phyloP scores from a whole-genome alignment of 768 basidiomycete species.

The Asterophora parasitica region DNA sequence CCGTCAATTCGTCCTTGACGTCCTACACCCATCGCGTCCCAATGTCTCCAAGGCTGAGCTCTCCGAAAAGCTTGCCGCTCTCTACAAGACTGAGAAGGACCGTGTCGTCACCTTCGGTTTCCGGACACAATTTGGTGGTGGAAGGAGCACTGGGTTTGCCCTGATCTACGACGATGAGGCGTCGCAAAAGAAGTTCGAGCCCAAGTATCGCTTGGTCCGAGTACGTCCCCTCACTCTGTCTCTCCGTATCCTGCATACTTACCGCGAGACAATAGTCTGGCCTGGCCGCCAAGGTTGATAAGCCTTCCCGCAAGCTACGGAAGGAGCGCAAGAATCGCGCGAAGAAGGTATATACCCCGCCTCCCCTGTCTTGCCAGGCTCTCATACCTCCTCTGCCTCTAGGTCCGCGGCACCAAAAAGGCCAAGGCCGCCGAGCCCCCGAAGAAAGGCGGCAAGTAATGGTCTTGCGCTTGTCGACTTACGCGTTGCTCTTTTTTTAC shows the following conservation, averaged over 20 bases:
- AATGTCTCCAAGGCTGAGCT: constrained; percentile 93
- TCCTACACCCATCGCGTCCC: constrained; percentile 92
- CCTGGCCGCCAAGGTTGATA: constrained; percentile 72
- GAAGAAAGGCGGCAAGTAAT: constrained; percentile 84
- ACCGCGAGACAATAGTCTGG: constrained; percentile 45
- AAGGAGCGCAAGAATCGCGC: constrained; percentile 99
- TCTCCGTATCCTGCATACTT: neutral
- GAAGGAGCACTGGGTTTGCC: constrained; percentile 94
- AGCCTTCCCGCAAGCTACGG: constrained; percentile 93
- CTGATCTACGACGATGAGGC: constrained; percentile 96
- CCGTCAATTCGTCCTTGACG: constrained; percentile 92
- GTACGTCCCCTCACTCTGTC: constrained; percentile 46
- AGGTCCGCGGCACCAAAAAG: constrained; percentile 97
- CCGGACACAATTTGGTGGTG: constrained; percentile 96
- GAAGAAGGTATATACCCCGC: constrained; percentile 71
- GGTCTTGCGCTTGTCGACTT: constrained; percentile 23
- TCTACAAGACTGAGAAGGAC: constrained; percentile 91
- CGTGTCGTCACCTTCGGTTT: constrained; percentile 94
- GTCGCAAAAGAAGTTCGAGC: constrained; percentile 96
- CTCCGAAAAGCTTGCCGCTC: constrained; percentile 81
- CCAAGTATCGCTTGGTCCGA: constrained; percentile 89
- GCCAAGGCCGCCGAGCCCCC: constrained; percentile 85
- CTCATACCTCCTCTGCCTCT: constrained; percentile 11
- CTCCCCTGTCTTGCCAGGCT: neutral
- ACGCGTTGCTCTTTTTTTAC: constrained; percentile 22